Conservation (phyloP, 352 stramenopile genomes). For the Pythium insidiosum region DNA sequence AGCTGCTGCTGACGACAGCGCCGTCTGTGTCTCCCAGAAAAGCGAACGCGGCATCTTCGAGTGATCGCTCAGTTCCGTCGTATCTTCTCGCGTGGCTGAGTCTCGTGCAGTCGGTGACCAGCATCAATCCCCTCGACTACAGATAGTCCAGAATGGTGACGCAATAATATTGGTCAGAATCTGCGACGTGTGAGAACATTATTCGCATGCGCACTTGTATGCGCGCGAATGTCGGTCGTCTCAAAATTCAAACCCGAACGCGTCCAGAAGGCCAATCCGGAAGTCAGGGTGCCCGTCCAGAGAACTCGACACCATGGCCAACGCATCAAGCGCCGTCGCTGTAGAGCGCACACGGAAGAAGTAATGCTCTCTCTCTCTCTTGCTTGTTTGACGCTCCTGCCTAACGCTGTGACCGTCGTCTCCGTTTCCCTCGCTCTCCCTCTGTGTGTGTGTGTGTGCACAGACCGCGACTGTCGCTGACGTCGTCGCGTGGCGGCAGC, state of each 20-base stretch:
- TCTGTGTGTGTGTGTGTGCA: too few relatives aligned
- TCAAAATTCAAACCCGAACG: slow-evolving; percentile 17
- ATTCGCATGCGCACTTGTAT: too few relatives aligned
- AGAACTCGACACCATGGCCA: not conserved
- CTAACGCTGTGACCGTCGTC: not conserved
- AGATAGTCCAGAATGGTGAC: slow-evolving; percentile 3
- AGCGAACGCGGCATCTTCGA: not conserved
- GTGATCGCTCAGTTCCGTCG: slow-evolving; percentile 7
- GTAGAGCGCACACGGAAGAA: slow-evolving; percentile 15
- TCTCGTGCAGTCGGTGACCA: slow-evolving; percentile 58
- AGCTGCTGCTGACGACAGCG: slow-evolving; percentile 32
- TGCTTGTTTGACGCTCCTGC: not conserved
- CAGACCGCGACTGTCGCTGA: slow-evolving; percentile 9
- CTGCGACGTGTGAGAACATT: too few relatives aligned
- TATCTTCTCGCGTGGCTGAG: slow-evolving; percentile 72
- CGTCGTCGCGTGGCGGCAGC: slow-evolving; percentile 1
- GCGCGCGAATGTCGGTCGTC: not conserved
- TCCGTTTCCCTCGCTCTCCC: not conserved
- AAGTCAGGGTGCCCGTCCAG: too few relatives aligned
- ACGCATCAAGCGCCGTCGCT: not conserved
- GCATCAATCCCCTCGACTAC: slow-evolving; percentile 37
- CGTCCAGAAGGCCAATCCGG: too few relatives aligned
- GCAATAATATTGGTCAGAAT: too few relatives aligned
- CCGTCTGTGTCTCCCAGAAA: not conserved
- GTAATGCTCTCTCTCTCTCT: not conserved